Evolutionary conservation across 805 yeast species (phyloP), one percentile per base, ranked within the genome.

Genomic region (Danielia reshetovae): DNA sequence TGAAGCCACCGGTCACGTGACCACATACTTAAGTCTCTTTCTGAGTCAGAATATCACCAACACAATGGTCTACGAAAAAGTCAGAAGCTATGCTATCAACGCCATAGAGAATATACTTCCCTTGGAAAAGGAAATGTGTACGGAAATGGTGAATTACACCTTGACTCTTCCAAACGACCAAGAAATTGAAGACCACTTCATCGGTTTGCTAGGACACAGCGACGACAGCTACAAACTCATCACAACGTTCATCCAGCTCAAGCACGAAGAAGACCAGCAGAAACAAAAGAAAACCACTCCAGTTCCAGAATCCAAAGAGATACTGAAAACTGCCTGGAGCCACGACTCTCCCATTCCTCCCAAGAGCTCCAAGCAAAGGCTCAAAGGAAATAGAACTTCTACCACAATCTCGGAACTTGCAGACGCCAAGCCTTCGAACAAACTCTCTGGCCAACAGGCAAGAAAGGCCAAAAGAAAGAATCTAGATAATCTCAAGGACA

Each of bases 141-240:
- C 50, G 9, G 81, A 79, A 46, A 68, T 79, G 62, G 62, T 80
- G 5, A 72, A 70, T 9, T 75, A 79, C 46, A 74, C 79, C 0
- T 49, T 70, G 9, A 52, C 65, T 7, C 56, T 78, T 15, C 65
- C 66, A 6, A 7, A 7, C 9, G 71, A 76, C 33, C 65, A 66
- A 4, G 76, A 67, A 10, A 68, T 77, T 7, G 64, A 68, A 14
- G 62, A 59, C 16, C 81, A 81, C 52, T 74, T 80, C 48, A 51
- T 71, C 10, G 74, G 76, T 29, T 52, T 79, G 12, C 53, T 78
- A 10, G 85, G 85, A 5, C 77, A 77, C 35, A 68, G 77, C 10
- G 75, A 76, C 18, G 75, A 62, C 27, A 65, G 80, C 2, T 51
- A 73, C 23, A 57, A 63, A 12, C 75, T 79, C 43, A 62, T 77